These are phyloP conservation scores for Xylaria acuta DNA, from an alignment of 495 filamentous ascomycete genomes.

Conservation along the genomic window DNA sequence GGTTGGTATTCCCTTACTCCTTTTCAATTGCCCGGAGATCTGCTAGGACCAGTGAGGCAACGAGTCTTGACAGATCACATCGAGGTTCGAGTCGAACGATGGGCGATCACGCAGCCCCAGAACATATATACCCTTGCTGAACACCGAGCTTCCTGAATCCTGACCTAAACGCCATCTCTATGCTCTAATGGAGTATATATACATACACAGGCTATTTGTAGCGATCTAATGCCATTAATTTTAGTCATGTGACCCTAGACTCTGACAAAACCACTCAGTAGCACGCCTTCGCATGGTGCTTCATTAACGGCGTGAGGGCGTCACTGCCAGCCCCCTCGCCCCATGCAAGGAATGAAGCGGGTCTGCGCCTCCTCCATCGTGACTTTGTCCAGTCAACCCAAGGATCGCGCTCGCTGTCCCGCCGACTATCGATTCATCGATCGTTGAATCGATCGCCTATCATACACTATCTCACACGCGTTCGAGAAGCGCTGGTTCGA, in stretches of 20 bases:
- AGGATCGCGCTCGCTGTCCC: not conserved
- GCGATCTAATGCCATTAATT: not conserved
- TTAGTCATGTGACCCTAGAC: not conserved
- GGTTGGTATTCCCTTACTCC: not conserved
- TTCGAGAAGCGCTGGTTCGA: not conserved
- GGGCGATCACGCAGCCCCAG: not conserved
- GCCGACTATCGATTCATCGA: not conserved
- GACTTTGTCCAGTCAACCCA: not conserved
- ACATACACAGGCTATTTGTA: slow-evolving; percentile 7
- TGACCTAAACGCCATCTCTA: slow-evolving; percentile 20
- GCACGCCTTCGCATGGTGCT: not conserved
- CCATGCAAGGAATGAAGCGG: not conserved
- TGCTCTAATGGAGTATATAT: slow-evolving; percentile 16
- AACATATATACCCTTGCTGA: not conserved
- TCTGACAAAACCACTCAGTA: not conserved
- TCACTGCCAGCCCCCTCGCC: not conserved
- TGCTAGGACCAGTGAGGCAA: not conserved
- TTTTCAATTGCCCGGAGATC: not conserved
- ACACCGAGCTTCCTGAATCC: not conserved
- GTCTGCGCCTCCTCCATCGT: not conserved
- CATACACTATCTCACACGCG: slow-evolving; percentile 11
- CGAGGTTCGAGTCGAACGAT: not conserved
- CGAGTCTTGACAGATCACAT: not conserved
- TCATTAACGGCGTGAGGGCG: not conserved
- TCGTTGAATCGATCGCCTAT: not conserved